Evolutionary conservation across 2,329 filamentous ascomycete genomes (phyloP), one percentile per base, ranked within the genome.

Genomic region (Alternaria viburni): DNA sequence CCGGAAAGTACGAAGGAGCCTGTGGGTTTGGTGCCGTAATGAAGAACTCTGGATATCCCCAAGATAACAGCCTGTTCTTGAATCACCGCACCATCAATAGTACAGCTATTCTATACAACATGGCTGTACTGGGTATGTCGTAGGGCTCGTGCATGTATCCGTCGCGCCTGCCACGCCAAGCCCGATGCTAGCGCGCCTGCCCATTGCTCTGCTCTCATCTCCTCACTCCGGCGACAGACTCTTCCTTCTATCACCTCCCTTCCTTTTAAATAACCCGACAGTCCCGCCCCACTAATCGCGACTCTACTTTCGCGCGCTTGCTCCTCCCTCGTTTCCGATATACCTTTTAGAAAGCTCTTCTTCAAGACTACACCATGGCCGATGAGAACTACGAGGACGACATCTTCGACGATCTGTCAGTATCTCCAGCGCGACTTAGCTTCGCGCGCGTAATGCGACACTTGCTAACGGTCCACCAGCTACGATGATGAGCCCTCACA

Each of bases 371-470:
- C 65, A 65, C 54, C 73, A 96, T 95, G 92, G 89, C 92, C 51
- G 93, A 96, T 75, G 92, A 94, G 76, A 92, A 92, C 71, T 90
- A 93, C 71, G 93, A 97, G 73, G 94, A 97, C 77, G 93, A 97
- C 86, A 91, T 97, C 82, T 97, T 97, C 81, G 93, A 93, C 74
- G 94, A 97, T 83, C 88, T 97, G 93, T 97, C 85, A 83, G 93
- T 87, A 15, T 60, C 26, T 15, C 17, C 8, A 54, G 43, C 56
- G 57, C 62, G 47, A 54, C 49, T 54, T 19, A 26, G 54, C 15
- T 19, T 15, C 12, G 8, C 7, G 21, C 41, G 15, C 23, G 5
- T 17, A 23, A 21, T 6, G 36, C 36, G 30, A 44, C 43, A 23
- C 19, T 17, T 52, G 36, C 71, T 74, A 55, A 74, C 66, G 50